These are phyloP conservation scores for Chalaropsis ovoidea DNA, from an alignment of 2,329 filamentous ascomycete genomes.

Conservation along the genomic window DNA sequence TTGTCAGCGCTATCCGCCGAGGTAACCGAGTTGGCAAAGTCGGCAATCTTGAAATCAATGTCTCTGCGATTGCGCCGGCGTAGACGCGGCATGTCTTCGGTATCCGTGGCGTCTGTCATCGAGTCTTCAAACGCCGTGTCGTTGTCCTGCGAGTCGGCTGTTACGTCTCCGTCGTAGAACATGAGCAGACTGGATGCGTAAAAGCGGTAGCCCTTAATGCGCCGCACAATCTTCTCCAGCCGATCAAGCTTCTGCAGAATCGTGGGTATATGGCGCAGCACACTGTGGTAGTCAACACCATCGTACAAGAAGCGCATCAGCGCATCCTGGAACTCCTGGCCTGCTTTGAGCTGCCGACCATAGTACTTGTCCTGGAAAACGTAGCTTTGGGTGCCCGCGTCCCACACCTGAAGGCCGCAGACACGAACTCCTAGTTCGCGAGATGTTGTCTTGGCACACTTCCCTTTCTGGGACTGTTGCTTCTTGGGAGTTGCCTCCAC, in stretches of 20 bases:
- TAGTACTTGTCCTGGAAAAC: constrained; percentile 99
- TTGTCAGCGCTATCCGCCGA: constrained; percentile 60
- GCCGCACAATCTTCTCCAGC: constrained; percentile 72
- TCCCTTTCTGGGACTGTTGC: constrained; percentile 80
- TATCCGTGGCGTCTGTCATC: constrained; percentile 50
- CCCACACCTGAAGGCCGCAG: constrained; percentile 95
- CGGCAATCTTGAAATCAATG: constrained; percentile 93
- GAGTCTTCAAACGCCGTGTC: constrained; percentile 47
- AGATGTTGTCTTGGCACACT: constrained; percentile 87
- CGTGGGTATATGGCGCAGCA: constrained; percentile 75
- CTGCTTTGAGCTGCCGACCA: constrained; percentile 76
- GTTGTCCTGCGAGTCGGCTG: constrained; percentile 39
- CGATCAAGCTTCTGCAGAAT: constrained; percentile 74
- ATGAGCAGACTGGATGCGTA: constrained; percentile 92
- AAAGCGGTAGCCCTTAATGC: constrained; percentile 77
- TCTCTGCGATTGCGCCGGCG: constrained; percentile 44
- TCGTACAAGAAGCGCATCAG: constrained; percentile 86
- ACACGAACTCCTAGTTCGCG: constrained; percentile 83
- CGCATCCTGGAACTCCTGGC: constrained; percentile 77
- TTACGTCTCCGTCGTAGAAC: constrained; percentile 81
- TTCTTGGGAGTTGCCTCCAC: constrained; percentile 88
- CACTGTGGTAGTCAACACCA: constrained; percentile 67
- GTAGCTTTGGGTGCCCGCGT: constrained; percentile 69
- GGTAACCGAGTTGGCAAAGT: constrained; percentile 96
- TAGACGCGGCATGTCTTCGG: constrained; percentile 43